phyloP scores from a whole-genome alignment of 2,329 filamentous ascomycete species.

The Aspergillus sp. region DNA sequence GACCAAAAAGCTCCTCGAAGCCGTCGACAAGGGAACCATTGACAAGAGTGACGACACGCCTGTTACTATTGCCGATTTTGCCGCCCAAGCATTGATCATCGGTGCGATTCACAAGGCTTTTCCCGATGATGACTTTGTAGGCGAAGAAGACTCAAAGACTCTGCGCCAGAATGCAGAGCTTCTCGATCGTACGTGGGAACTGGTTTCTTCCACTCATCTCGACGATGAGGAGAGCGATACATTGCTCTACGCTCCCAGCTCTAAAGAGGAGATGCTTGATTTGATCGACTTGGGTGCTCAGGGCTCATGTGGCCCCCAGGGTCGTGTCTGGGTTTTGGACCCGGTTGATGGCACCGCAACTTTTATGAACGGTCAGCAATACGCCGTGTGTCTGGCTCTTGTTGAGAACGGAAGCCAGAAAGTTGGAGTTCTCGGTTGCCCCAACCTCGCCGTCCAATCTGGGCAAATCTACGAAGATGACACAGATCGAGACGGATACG shows the following conservation, averaged over 20 bases:
- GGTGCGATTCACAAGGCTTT: constrained; percentile 50
- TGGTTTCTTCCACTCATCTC: constrained; percentile 40
- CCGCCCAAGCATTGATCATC: constrained; percentile 59
- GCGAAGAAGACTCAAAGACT: constrained; percentile 55
- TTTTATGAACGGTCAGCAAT: constrained; percentile 58
- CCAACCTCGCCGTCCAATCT: constrained; percentile 50
- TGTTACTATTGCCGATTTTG: constrained; percentile 62
- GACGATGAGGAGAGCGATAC: constrained; percentile 28
- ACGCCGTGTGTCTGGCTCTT: constrained; percentile 57
- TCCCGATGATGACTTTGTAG: constrained; percentile 55
- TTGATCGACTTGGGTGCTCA: constrained; percentile 56
- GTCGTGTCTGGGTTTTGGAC: constrained; percentile 58
- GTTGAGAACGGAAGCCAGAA: constrained; percentile 54
- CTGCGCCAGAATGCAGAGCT: constrained; percentile 48
- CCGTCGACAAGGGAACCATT: constrained; percentile 47
- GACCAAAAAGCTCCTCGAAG: constrained; percentile 50
- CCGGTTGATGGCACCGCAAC: constrained; percentile 62
- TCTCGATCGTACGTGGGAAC: constrained; percentile 51
- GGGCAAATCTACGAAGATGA: constrained; percentile 32
- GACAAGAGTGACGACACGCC: constrained; percentile 56
- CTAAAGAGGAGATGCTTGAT: constrained; percentile 54
- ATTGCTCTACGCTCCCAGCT: constrained; percentile 36
- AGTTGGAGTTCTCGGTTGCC: constrained; percentile 58
- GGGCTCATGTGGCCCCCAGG: constrained; percentile 34
- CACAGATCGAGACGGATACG: constrained; percentile 42